Base-by-base conservation (phyloP, 164 flowering plant genomes). In the Vitis labrusca region DNA sequence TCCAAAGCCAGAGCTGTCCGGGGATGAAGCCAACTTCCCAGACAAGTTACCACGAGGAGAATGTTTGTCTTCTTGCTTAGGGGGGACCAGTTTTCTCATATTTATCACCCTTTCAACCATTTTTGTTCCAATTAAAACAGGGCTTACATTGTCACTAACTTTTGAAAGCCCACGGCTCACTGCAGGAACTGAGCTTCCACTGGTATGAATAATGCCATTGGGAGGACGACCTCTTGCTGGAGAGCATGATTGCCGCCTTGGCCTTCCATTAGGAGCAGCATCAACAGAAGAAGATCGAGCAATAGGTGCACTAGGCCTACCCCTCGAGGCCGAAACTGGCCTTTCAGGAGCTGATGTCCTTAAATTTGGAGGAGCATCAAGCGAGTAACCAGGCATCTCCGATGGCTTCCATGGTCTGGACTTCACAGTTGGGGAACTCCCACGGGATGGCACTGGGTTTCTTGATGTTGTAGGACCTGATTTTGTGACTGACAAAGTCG, bases 61-160 rank as follows among this genome's bases (percentile, higher is more conserved):
- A 32, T 77, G 84, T 29, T 82, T 89, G 66, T 89, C 89, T 74
- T 90, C 99, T 76, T 80, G 94, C 76, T 77, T 92, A 14, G 99
- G 95, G 16, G 99, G 98, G 59, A 77, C 85, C 72, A 92, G 79
- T 74, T 86, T 90, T 65, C 99, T 78, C 97, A 93, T 90, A 74
- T 91, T 90, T 64, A 91, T 83, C n/a, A 90, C 97, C 76, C 99
- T 87, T 61, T 96, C 98, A 48, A 93, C 99, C 98, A 96, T 93
- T 80, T 92, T 91, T 30, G 87, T 88, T 55, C 99, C 98, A 61
- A 85, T 83, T 19, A 88, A 61, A 61, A 73, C 93, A 66, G 99
- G 99, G 81, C 88, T 96, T 59, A 87, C 88, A 80, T 83, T 89
- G 81, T 96, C 97, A 75, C 67, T 86, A 16, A 79, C 87, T 78